Base-by-base conservation (phyloP, 2,329 filamentous ascomycete genomes). In the Claviceps paspali region DNA sequence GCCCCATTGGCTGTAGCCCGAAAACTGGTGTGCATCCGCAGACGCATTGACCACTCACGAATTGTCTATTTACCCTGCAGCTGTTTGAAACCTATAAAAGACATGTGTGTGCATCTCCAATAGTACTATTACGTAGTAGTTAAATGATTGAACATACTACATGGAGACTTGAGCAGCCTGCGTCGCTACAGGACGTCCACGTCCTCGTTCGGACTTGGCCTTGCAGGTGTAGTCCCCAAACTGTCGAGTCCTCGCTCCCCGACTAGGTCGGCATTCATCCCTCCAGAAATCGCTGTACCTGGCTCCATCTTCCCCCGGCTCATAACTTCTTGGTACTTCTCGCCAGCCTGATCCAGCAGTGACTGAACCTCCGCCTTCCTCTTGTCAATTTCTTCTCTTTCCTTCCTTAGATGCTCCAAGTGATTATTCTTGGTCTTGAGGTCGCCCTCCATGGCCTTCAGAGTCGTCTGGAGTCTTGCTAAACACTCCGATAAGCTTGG, bases 281-380 rank as follows among this genome's bases (percentile, higher is more conserved):
- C 23, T 14, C 29, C 14, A 3, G 10, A 29, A n/a, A 26, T 7
- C 3, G 41, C 47, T 30, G 41, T 15, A 6, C 27, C 15, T 15
- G 15, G 10, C 17, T 22, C 45, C 1, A 40, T 38, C 11, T 49
- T 51, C 8, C 49, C 49, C 24, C 48, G 48, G 0, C 56, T 60
- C 48, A 68, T 56, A 0, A 56, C 60, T 12, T 64, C 57, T 41
- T 67, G 62, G 34, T 71, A 70, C 43, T 67, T 69, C 42, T 82
- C 76, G 0, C 83, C 86, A 0, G 85, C 83, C 53, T 91, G 79
- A 52, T 85, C 79, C 36, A 96, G 62, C 38, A 92, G 61, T 15
- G 70, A 68, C 57, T 95, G 87, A 0, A 95, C 80, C 55, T 91
- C 82, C 5, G 65, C 69, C 57, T 94, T 82, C 40, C 85, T 68